A percentile compares a stretch with the other conserved stretches of the same genome.
phyloP scores from a whole-genome alignment of 2,329 filamentous ascomycete species.

The Arthroderma sp. region DNA sequence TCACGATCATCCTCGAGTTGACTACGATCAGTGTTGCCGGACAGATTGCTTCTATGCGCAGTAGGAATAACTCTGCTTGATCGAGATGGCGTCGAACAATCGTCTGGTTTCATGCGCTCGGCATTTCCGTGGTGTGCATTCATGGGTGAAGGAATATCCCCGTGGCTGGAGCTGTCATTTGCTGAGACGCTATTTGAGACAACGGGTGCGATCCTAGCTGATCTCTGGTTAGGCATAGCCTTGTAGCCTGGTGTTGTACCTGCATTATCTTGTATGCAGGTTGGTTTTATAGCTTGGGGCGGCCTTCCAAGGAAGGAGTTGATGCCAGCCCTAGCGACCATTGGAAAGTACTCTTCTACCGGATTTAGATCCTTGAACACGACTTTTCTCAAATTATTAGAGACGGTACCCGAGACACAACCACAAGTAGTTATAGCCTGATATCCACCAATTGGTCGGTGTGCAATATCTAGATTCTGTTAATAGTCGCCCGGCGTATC shows the following conservation, averaged over 20 bases:
- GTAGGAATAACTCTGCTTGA: neutral
- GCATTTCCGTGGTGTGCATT: neutral
- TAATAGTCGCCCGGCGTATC: neutral
- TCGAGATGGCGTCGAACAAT: neutral
- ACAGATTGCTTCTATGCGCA: neutral
- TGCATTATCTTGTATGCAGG: neutral
- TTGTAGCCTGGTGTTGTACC: neutral
- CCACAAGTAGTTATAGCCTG: neutral
- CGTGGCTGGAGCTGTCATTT: neutral
- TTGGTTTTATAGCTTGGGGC: neutral
- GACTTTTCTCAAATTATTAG: neutral
- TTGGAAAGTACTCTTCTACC: constrained; percentile 7
- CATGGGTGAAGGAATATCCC: neutral
- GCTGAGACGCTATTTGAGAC: neutral
- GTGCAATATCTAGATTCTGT: constrained; percentile 2
- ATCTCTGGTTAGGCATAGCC: neutral
- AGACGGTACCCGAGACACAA: neutral
- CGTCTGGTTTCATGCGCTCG: neutral
- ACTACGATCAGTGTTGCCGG: neutral
- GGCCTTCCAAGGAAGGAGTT: constrained; percentile 8
- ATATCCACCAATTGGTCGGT: neutral
- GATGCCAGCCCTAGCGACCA: constrained; percentile 6
- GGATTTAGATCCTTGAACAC: constrained; percentile 6
- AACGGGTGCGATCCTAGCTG: neutral
- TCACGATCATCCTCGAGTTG: neutral